Conservation (phyloP, 441 rosid species). For the Jatropha podagrica region DNA sequence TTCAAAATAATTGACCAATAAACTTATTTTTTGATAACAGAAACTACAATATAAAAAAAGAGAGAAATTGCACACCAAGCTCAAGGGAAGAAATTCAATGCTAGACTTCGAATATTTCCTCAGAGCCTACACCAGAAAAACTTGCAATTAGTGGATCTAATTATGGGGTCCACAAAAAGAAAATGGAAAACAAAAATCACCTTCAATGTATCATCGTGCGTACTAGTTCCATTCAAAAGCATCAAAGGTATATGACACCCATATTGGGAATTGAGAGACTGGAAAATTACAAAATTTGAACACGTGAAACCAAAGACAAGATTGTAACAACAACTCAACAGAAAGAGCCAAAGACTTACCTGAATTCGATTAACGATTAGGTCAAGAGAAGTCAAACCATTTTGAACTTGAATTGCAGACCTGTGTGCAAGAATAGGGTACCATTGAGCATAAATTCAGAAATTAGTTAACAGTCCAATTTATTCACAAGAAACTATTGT, state of each 20-base stretch:
- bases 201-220: slow-evolving; percentile 45
- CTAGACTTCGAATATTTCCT: slow-evolving; percentile 47
- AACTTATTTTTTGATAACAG: background rate
- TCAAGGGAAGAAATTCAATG: slow-evolving; percentile 46
- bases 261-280: slow-evolving; percentile 59
- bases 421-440: slow-evolving; percentile 29
- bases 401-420: slow-evolving; percentile 50
- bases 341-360: slow-evolving; percentile 33
- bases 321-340: background rate
- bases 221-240: slow-evolving; percentile 44
- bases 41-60: slow-evolving; percentile 1
- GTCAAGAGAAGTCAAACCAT: slow-evolving; percentile 53
- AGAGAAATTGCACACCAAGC: slow-evolving; percentile 36
- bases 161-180: slow-evolving; percentile 14
- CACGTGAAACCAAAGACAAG: slow-evolving; percentile 6
- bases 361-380: slow-evolving; percentile 48
- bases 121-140: slow-evolving; percentile 41
- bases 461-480: background rate
- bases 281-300: slow-evolving; percentile 21
- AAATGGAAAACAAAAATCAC: slow-evolving; percentile 32
- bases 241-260: slow-evolving; percentile 56
- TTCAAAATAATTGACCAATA: background rate
- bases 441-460: slow-evolving; percentile 4
- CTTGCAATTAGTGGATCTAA: slow-evolving; percentile 20
- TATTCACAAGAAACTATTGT: slow-evolving; percentile 1